These are phyloP conservation scores for Fraxinus latifolia DNA, from an alignment of 305 asterid species.

Conservation along the genomic window DNA sequence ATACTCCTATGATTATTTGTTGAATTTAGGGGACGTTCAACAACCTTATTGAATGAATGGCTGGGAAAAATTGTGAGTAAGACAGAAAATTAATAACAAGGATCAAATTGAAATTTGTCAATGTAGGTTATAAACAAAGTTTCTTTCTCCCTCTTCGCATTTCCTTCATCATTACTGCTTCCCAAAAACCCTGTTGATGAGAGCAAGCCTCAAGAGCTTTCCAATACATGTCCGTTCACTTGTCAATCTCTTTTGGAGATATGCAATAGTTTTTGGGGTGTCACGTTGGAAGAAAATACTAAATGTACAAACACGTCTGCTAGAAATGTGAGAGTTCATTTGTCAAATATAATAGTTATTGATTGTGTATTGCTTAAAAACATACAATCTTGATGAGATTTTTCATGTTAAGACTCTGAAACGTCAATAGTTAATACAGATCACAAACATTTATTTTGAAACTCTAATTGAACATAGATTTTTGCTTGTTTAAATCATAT, in stretches of 20 bases:
- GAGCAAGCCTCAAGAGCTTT: background rate
- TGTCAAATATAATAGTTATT: background rate
- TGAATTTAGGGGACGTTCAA: constrained; percentile 13
- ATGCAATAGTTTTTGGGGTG: constrained; percentile 2
- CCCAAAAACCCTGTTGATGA: background rate
- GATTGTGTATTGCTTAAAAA: background rate
- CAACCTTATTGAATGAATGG: background rate
- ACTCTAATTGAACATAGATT: background rate
- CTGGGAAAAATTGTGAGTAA: constrained; percentile 4
- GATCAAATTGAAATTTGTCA: background rate
- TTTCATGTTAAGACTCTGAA: background rate
- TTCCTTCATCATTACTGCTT: background rate
- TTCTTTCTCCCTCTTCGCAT: background rate
- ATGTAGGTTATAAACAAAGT: background rate
- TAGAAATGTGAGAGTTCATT: constrained; percentile 6
- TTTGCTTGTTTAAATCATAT: constrained; percentile 13
- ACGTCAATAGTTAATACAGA: background rate
- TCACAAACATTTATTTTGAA: constrained; percentile 2
- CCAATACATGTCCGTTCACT: background rate
- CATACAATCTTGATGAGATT: constrained; percentile 13
- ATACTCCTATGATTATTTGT: background rate
- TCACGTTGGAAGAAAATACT: constrained; percentile 9
- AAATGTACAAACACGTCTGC: background rate
- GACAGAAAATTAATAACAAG: background rate
- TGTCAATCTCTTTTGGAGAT: background rate